These are phyloP conservation scores for Heterobasidion irregulare DNA, from an alignment of 1,284 basidiomycete genomes.

Conservation along the genomic window DNA sequence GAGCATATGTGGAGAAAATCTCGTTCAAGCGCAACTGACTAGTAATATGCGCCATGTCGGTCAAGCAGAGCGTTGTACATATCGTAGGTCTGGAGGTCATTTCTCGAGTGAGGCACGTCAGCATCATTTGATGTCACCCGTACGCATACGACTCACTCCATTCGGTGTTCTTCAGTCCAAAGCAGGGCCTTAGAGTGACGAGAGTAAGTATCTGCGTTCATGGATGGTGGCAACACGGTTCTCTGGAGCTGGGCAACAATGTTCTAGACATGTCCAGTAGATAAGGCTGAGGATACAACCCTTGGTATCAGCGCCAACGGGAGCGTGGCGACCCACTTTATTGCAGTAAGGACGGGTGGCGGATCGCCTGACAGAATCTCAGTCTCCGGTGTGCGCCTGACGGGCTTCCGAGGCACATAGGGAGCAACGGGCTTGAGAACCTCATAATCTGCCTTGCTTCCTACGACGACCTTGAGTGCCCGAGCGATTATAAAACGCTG, in stretches of 20 bases:
- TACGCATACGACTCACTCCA: conserved; percentile 35
- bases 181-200: conserved; percentile 41
- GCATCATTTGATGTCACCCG: neutral
- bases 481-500: conserved; percentile 28
- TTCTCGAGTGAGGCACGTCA: conserved; percentile 21
- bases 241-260: conserved; percentile 6
- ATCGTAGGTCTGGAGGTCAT: conserved; percentile 50
- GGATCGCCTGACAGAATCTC: conserved; percentile 39
- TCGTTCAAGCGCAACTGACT: conserved; percentile 24
- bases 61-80: conserved; percentile 31
- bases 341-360: conserved; percentile 20
- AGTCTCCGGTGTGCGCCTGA: conserved; percentile 28
- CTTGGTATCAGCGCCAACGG: conserved; percentile 2
- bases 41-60: conserved; percentile 28
- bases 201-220: conserved; percentile 34
- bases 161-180: conserved; percentile 51
- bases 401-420: conserved; percentile 38
- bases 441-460: conserved; percentile 37
- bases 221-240: conserved; percentile 27
- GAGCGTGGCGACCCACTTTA: conserved; percentile 20
- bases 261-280: conserved; percentile 5
- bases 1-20: neutral
- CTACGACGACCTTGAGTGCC: conserved; percentile 22
- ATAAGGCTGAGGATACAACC: conserved; percentile 8
- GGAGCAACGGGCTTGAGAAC: conserved; percentile 39